Evolutionary conservation across 106 monocot species (phyloP).

Genomic region (Acorus gramineus): DNA sequence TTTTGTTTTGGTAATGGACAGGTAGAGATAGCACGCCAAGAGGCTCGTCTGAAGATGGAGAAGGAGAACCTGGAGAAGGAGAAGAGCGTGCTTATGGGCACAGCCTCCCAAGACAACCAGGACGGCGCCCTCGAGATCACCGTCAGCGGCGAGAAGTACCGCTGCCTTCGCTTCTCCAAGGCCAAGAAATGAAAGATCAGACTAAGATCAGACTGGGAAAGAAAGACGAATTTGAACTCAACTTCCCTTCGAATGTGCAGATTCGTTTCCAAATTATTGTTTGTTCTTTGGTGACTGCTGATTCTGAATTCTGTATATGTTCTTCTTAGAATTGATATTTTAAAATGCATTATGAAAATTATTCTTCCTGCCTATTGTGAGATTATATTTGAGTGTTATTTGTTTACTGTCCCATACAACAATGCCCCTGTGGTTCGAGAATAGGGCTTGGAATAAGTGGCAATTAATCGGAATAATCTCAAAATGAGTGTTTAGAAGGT

Average conservation of each 20-base stretch:
- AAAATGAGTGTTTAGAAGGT: no score
- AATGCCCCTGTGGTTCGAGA: no score
- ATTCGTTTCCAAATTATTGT: neutral
- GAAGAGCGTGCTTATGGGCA: constrained; percentile 76
- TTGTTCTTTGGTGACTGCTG: no score
- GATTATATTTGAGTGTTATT: no score
- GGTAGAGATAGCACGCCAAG: constrained; percentile 72
- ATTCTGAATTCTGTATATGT: no score
- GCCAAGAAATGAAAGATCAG: constrained; percentile 41
- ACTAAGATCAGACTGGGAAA: neutral
- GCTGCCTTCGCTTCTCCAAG: constrained; percentile 71
- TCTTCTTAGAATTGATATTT: no score
- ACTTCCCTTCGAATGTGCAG: no score
- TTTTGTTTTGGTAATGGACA: constrained; percentile 2
- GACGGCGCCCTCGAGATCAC: constrained; percentile 79
- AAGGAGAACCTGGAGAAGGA: constrained; percentile 75
- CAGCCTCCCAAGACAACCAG: constrained; percentile 71
- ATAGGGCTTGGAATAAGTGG: no score
- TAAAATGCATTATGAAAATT: no score
- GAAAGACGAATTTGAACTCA: neutral
- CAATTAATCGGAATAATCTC: no score
- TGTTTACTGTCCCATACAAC: no score
- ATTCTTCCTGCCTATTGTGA: no score
- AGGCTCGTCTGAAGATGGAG: constrained; percentile 65
- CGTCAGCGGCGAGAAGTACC: constrained; percentile 70